Evolutionary conservation across 345 rosid genomes (phyloP), one percentile per base, ranked within the genome.

Genomic region (Brassica juncea): DNA sequence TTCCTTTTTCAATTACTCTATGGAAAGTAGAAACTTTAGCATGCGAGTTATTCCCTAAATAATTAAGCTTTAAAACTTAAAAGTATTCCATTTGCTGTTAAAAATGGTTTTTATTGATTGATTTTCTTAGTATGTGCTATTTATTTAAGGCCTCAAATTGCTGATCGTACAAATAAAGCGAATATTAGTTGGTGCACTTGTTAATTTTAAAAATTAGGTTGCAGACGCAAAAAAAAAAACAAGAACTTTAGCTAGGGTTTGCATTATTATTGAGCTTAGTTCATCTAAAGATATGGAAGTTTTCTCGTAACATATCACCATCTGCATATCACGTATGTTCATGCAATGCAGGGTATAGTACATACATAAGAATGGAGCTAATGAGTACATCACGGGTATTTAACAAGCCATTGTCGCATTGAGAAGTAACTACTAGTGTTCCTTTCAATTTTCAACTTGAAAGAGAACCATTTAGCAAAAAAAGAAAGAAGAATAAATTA

Each of bases 161-260:
- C 52, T 68, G 49, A 11, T 30, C 62, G 35, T 39, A 32, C 42
- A 39, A 57, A 58, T 59, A 68, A 68, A 68, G 80, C 64, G 28
- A 76, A 59, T 69, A 49, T 42, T 75, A 65, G 65, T 75, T 66
- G 65, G 57, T 44, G 49, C 21, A 76, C 68, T 69, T 68, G 59
- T 44, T 68, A 4, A 9, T 9, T 68, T 16, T 31, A 69, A 76
- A 25, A 44, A 0, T 47, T 70, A 60, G 37, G 5, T 25, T 67
- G 59, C 60, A 67, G 42, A 39, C 19, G n/a, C 16, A 5, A 34
- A 6, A 49, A 6, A 49, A 14, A 37, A 35, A 44, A 49, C 55
- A 14, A 5, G 55, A 49, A 49, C 55, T 49, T 49, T 49, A 49
- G 16, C 65, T 57, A 57, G 61, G 28, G 72, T 58, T 76, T 70